Evolutionary conservation across 805 yeast species (phyloP), one percentile per base, ranked within the genome.

Genomic region (Ogataea naganishii): DNA sequence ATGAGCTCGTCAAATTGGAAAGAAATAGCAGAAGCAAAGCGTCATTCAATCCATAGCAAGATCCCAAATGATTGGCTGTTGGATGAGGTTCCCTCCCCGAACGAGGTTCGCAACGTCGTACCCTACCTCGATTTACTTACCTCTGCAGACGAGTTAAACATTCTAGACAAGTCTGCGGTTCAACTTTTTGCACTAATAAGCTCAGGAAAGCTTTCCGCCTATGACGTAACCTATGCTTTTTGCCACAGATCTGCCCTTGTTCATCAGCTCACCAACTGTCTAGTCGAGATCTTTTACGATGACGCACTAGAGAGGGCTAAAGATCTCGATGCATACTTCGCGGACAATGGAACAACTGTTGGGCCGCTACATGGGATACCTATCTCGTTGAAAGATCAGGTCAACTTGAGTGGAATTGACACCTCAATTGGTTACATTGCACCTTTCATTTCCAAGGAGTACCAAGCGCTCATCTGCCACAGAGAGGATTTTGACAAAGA

Each of bases 341-440:
- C 19, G 8, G 24, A 27, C 6, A 28, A 37, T 4, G 47, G 43
- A 9, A 33, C 36, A 17, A 25, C 31, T 3, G 24, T 37, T 7
- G 54, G 51, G 4, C 46, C 46, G 9, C 32, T 46, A 16, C 51
- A 46, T 27, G 51, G 51, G 6, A 28, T 46, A n/a, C 51, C 51
- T 3, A 55, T 76, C 19, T 72, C 80, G 1, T 57, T 76, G 31
- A 76, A 76, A 37, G 78, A 67, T 39, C 70, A 65, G 34, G 34
- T 44, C 29, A 36, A 36, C 31, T 62, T 58, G 40, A 53, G 56
- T 37, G 75, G 66, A 8, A 62, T 38, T 17, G 44, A 38, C 20
- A 34, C 39, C 9, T 33, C 46, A 17, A 38, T 38, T 16, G 51
- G 49, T 4, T 44, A 33, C 21, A 35, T 38, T 9, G 25, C 33